Conservation (phyloP, 305 asterid genomes). For the Ajuga reptans region DNA sequence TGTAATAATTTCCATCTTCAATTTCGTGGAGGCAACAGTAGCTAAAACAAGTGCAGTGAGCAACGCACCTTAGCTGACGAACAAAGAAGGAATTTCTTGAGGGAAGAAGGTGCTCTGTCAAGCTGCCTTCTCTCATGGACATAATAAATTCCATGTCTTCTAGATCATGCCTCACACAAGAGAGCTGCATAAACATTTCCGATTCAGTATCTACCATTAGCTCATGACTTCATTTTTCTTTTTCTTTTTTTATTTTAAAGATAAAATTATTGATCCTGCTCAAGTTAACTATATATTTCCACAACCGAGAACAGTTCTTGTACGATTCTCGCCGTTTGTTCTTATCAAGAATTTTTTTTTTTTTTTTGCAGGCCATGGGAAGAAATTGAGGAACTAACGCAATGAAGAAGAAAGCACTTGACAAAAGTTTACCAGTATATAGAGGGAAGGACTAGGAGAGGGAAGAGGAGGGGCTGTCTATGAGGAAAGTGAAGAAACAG, state of each 20-base stretch:
- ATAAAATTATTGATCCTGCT: background rate
- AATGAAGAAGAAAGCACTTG: background rate
- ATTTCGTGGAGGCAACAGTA: constrained; percentile 1
- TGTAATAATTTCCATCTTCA: background rate
- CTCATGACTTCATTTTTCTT: background rate
- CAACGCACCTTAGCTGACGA: constrained; percentile 60
- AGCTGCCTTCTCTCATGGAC: constrained; percentile 77
- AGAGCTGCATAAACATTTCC: constrained; percentile 48
- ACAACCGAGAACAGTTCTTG: background rate
- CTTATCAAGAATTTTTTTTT: background rate
- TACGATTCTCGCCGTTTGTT: background rate
- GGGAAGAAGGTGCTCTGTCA: constrained; percentile 89
- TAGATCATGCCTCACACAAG: constrained; percentile 64
- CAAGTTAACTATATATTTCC: constrained; percentile 11
- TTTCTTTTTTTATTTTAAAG: background rate
- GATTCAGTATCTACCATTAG: constrained; percentile 12
- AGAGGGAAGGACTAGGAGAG: background rate
- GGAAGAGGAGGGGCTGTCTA: background rate
- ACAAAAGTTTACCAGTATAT: background rate
- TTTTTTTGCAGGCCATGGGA: background rate
- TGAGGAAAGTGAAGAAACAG: background rate
- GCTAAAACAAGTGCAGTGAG: background rate
- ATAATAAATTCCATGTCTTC: constrained; percentile 87
- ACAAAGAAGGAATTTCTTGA: constrained; percentile 70
- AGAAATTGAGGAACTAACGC: background rate